Percentiles rank a stretch among this genome's conserved stretches.
Evolutionary conservation across 345 rosid genomes (phyloP).

Genomic region (Moringa oleifera): DNA sequence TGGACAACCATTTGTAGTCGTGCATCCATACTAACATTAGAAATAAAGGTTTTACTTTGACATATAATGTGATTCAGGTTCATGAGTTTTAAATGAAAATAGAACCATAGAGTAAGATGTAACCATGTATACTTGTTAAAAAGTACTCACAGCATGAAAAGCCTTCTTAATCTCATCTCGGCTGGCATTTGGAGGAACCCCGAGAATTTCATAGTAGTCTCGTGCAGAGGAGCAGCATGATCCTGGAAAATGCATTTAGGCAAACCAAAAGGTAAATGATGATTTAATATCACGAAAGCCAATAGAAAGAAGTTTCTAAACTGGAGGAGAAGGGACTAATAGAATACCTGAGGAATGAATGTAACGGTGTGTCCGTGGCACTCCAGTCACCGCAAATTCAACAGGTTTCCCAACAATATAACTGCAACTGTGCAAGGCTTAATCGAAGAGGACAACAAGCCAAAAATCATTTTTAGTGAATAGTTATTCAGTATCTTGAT

Average conservation of each 20-base stretch:
- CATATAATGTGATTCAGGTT: too few species aligned
- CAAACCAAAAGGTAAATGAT: not conserved
- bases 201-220: conserved; percentile 70
- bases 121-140: not conserved
- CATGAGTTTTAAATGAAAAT: too few species aligned
- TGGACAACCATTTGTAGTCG: too few species aligned
- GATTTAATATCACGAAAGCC: not conserved
- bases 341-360: conserved; percentile 65
- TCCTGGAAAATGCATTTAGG: conserved; percentile 31
- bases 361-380: conserved; percentile 29
- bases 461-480: conserved; percentile 3
- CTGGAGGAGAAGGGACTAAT: not conserved
- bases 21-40: too few species aligned
- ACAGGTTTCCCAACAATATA: conserved; percentile 23
- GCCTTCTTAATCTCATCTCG: conserved; percentile 81
- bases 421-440: conserved; percentile 36
- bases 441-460: conserved; percentile 7
- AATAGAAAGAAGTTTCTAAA: not conserved
- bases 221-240: conserved; percentile 29
- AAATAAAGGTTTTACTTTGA: too few species aligned
- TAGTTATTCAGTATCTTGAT: not conserved
- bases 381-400: conserved; percentile 27
- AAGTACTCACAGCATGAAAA: conserved; percentile 52
- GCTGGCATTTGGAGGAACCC: conserved; percentile 64
- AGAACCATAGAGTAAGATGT: not conserved